Evolutionary conservation across 176 grass and related monocot genomes (phyloP).

Genomic region (sorghum (Sorghum bicolor)): Sorghum_bicolor_NCBIv3 NC_012877.2:60196501-60197000

Average conservation of each 20-base stretch:
- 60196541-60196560: background rate
- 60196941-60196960: background rate
- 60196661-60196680: conserved; percentile 88
- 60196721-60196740: conserved; percentile 68
- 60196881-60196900: conserved; percentile 83
- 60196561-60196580: background rate
- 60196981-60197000: background rate
- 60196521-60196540: background rate
- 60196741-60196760: conserved; percentile 80
- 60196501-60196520: background rate
- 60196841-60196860: conserved; percentile 74
- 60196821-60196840: conserved; percentile 83
- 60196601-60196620: background rate
- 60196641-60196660: conserved; percentile 59
- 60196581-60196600: background rate
- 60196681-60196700: conserved; percentile 55
- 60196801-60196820: conserved; percentile 85
- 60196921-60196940: background rate
- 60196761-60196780: conserved; percentile 92
- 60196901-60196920: conserved; percentile 37
- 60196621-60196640: background rate
- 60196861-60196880: conserved; percentile 81
- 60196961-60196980: background rate
- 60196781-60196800: conserved; percentile 73
- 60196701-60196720: conserved; percentile 87